Conservation (phyloP, 495 filamentous ascomycete genomes). For the Penicillium bovifimosum region DNA sequence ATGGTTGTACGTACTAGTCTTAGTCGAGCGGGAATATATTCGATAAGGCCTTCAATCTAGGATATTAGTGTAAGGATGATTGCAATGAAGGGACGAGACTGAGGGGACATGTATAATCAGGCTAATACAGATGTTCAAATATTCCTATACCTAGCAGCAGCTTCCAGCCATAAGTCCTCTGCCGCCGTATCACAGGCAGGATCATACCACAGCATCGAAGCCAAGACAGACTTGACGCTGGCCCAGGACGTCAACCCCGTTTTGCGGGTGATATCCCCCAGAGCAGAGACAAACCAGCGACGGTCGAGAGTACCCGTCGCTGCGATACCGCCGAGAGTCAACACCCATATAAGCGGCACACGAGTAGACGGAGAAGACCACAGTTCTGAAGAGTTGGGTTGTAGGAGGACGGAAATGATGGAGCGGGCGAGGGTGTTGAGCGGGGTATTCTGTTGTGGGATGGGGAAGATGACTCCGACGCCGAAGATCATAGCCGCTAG, state of each 20-base stretch:
- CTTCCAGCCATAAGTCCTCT: conserved; percentile 26
- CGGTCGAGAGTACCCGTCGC: conserved; percentile 22
- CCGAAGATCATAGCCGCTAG: conserved; percentile 31
- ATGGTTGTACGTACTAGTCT: too few relatives aligned
- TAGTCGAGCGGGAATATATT: too few relatives aligned
- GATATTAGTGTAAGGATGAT: too few relatives aligned
- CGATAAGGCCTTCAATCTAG: too few relatives aligned
- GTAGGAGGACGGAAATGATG: conserved; percentile 18
- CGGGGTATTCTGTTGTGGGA: conserved; percentile 34
- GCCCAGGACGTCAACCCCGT: conserved; percentile 23
- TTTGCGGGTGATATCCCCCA: conserved; percentile 15
- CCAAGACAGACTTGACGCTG: conserved; percentile 18
- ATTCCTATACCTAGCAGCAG: not conserved
- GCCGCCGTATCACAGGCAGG: conserved; percentile 31
- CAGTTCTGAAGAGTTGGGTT: conserved; percentile 5
- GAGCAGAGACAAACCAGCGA: conserved; percentile 26
- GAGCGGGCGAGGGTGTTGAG: conserved; percentile 22
- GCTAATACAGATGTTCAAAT: too few relatives aligned
- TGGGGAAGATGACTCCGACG: conserved; percentile 37
- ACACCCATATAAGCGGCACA: conserved; percentile 29
- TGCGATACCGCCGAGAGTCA: conserved; percentile 36
- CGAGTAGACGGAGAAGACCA: conserved; percentile 24
- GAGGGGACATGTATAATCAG: too few relatives aligned
- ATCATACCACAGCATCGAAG: conserved; percentile 33
- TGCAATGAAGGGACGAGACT: too few relatives aligned